Conservation (phyloP, 805 yeast genomes). For the Candida tibetensis region DNA sequence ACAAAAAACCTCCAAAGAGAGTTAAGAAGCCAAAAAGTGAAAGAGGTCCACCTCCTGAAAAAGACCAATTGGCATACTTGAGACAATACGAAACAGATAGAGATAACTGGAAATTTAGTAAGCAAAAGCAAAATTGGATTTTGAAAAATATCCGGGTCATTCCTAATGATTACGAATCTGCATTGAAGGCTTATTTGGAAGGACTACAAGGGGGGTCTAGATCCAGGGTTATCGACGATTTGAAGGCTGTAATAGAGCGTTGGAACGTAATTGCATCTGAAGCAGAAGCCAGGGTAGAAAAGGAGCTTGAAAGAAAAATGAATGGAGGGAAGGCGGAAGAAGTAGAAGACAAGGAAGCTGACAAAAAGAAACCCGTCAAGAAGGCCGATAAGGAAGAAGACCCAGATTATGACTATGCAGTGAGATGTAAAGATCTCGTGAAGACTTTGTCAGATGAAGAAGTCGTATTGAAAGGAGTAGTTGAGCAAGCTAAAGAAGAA, state of each 20-base stretch:
- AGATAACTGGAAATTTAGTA: constrained; percentile 76
- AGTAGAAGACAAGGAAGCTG: constrained; percentile 17
- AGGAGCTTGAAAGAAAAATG: constrained; percentile 28
- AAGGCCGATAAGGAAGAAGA: constrained; percentile 14
- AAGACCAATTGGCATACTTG: constrained; percentile 68
- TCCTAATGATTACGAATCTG: constrained; percentile 51
- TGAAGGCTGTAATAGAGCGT: constrained; percentile 42
- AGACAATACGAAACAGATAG: constrained; percentile 54
- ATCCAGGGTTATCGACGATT: constrained; percentile 50
- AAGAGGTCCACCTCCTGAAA: constrained; percentile 70
- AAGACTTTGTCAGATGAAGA: constrained; percentile 34
- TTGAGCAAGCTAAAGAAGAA: constrained; percentile 7
- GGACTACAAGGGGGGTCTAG: constrained; percentile 72
- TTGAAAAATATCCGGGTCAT: constrained; percentile 56
- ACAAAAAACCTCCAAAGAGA: constrained; percentile 66
- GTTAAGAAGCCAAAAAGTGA: constrained; percentile 65
- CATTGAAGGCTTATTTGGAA: constrained; percentile 49
- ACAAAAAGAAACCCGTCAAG: constrained; percentile 1
- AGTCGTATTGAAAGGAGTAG: constrained; percentile 29
- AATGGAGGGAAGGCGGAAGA: constrained; percentile 16
- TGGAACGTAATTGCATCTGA: constrained; percentile 57
- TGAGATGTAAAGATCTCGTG: constrained; percentile 38
- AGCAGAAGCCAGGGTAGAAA: constrained; percentile 40
- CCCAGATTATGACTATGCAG: constrained; percentile 38
- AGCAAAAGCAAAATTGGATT: constrained; percentile 85